Conservation (phyloP, 768 basidiomycete species). For the Saitozyma podzolica region DNA sequence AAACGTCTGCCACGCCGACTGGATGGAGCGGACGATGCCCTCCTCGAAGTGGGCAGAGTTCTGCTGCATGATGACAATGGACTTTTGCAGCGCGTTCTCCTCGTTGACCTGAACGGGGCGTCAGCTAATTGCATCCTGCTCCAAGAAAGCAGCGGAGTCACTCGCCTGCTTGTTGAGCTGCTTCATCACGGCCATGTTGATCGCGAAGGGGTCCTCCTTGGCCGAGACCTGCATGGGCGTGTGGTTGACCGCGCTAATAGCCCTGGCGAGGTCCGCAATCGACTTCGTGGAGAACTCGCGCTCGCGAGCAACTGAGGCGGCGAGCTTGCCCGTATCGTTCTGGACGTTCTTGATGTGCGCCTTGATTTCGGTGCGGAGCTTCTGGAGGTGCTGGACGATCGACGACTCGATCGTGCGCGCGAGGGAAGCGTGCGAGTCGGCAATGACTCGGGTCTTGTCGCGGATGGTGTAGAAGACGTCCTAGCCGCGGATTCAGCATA, state of each 20-base stretch:
- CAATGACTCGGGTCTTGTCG: constrained; percentile 87
- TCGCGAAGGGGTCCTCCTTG: constrained; percentile 79
- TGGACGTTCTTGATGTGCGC: constrained; percentile 96
- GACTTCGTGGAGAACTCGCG: constrained; percentile 80
- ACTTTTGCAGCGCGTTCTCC: constrained; percentile 96
- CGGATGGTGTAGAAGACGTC: constrained; percentile 90
- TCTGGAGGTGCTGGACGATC: constrained; percentile 96
- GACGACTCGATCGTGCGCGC: constrained; percentile 94
- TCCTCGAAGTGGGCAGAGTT: constrained; percentile 96
- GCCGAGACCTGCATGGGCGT: constrained; percentile 81
- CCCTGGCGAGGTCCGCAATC: constrained; percentile 81
- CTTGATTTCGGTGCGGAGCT: constrained; percentile 91
- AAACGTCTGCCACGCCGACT: constrained; percentile 96
- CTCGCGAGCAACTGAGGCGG: constrained; percentile 86
- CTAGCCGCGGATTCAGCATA: constrained; percentile 52
- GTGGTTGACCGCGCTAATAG: constrained; percentile 90
- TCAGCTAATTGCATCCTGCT: background rate
- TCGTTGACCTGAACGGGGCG: constrained; percentile 66
- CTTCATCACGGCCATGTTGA: constrained; percentile 49
- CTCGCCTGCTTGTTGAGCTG: constrained; percentile 59
- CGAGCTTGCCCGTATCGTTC: constrained; percentile 92
- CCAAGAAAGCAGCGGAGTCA: background rate
- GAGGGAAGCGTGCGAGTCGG: constrained; percentile 94
- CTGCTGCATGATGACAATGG: constrained; percentile 96
- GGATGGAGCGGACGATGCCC: constrained; percentile 89